These are phyloP conservation scores for Coemansia erecta DNA, from an alignment of 192 early-diverging fungal species.

Conservation along the genomic window DNA sequence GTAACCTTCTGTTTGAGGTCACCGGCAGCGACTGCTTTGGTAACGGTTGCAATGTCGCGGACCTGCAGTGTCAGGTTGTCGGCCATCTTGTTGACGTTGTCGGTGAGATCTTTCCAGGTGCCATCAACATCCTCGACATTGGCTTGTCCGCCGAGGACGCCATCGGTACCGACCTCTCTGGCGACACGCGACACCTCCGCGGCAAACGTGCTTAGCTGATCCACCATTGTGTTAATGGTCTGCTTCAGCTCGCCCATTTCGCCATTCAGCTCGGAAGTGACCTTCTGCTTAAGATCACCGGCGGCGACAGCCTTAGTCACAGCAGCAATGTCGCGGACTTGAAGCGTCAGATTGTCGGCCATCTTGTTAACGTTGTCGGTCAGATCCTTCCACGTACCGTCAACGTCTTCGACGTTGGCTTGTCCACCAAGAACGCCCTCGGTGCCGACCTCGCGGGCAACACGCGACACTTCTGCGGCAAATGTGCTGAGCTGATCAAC, in stretches of 20 bases:
- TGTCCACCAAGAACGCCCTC: conserved; percentile 60
- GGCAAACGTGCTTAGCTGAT: conserved; percentile 57
- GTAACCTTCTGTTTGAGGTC: conserved; percentile 55
- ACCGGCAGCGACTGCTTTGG: conserved; percentile 55
- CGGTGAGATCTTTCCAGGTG: conserved; percentile 60
- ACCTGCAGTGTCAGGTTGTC: conserved; percentile 57
- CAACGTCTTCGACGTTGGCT: conserved; percentile 30
- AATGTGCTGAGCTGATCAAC: conserved; percentile 54
- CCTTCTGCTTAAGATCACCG: conserved; percentile 56
- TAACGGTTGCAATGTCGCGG: conserved; percentile 50
- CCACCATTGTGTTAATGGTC: conserved; percentile 58
- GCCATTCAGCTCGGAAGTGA: conserved; percentile 47
- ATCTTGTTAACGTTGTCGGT: conserved; percentile 60
- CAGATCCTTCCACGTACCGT: conserved; percentile 57
- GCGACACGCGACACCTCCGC: conserved; percentile 64
- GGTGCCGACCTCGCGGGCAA: conserved; percentile 54
- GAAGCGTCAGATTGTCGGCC: conserved; percentile 57
- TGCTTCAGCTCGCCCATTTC: conserved; percentile 58
- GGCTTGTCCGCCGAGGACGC: conserved; percentile 66
- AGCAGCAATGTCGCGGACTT: conserved; percentile 55
- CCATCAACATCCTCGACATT: conserved; percentile 35
- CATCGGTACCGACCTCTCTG: conserved; percentile 63
- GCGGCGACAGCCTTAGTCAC: conserved; percentile 57
- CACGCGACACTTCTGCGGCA: conserved; percentile 56
- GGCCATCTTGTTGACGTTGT: conserved; percentile 61